These are phyloP conservation scores for Aspergillus felis DNA, from an alignment of 2,329 filamentous ascomycete genomes.

Conservation along the genomic window DNA sequence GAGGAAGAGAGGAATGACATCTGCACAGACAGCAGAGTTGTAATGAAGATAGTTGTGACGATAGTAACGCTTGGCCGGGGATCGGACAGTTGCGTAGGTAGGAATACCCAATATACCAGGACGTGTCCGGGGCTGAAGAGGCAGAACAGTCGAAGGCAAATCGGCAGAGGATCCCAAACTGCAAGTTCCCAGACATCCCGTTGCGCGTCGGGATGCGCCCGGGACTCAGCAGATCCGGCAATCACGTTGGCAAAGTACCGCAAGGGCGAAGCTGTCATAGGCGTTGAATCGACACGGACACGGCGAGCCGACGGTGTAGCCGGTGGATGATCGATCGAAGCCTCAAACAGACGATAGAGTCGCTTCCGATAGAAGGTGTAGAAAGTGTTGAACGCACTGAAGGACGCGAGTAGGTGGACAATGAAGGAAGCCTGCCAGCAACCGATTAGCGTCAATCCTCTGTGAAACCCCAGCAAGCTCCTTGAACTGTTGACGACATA, in stretches of 20 bases:
- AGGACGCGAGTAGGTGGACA: constrained; percentile 63
- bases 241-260: constrained; percentile 68
- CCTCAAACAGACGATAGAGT: constrained; percentile 88
- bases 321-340: constrained; percentile 69
- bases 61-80: constrained; percentile 81
- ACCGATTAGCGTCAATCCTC: constrained; percentile 3
- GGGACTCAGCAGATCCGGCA: constrained; percentile 69
- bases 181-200: constrained; percentile 93
- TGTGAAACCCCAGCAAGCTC: not conserved
- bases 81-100: constrained; percentile 73
- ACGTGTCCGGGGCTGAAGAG: constrained; percentile 91
- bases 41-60: constrained; percentile 74
- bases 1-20: constrained; percentile 67
- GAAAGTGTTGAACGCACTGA: constrained; percentile 72
- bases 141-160: constrained; percentile 78
- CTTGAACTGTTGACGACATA: constrained; percentile 35
- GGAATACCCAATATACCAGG: constrained; percentile 82
- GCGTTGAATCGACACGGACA: constrained; percentile 82
- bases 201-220: constrained; percentile 69
- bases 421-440: constrained; percentile 59
- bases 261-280: constrained; percentile 72
- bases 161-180: constrained; percentile 87
- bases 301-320: constrained; percentile 81
- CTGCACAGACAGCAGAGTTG: constrained; percentile 70
- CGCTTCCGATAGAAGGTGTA: constrained; percentile 79